These are phyloP conservation scores for Eremothecium coryli DNA, from an alignment of 1,139 yeast species.

Conservation along the genomic window DNA sequence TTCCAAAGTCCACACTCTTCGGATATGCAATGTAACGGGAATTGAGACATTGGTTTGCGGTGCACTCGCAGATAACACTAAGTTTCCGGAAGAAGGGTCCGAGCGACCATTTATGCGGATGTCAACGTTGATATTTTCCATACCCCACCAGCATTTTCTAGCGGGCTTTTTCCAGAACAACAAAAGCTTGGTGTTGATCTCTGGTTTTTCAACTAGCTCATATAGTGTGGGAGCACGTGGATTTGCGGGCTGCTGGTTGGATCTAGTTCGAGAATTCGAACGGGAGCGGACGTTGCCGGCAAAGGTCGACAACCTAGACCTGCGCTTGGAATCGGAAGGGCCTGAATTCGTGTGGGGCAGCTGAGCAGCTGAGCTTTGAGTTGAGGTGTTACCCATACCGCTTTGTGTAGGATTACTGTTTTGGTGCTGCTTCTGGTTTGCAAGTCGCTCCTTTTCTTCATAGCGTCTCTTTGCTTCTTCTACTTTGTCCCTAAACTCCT, in stretches of 20 bases:
- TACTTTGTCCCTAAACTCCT: constrained; percentile 24
- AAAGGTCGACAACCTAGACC: constrained; percentile 41
- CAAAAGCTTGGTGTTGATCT: constrained; percentile 52
- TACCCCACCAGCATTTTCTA: constrained; percentile 98
- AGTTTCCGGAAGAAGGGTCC: constrained; percentile 10
- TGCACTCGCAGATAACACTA: constrained; percentile 5
- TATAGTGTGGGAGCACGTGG: constrained; percentile 26
- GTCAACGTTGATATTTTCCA: constrained; percentile 47
- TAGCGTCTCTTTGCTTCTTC: constrained; percentile 15
- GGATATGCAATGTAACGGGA: constrained; percentile 33
- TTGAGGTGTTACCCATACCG: constrained; percentile 33
- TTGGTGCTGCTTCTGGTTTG: constrained; percentile 1
- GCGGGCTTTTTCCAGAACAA: constrained; percentile 98
- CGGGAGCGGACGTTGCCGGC: constrained; percentile 38
- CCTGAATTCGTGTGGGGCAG: constrained; percentile 8
- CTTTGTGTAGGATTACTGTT: constrained; percentile 15
- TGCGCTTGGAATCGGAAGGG: constrained; percentile 24
- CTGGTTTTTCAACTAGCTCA: constrained; percentile 30
- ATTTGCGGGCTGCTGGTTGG: constrained; percentile 38
- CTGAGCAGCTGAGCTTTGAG: constrained; percentile 34
- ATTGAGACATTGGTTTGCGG: constrained; percentile 9
- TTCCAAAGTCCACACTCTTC: constrained; percentile 38
- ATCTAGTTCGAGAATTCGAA: constrained; percentile 38
- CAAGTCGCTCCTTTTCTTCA: too few species aligned
- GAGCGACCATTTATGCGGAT: constrained; percentile 33